These are phyloP conservation scores for Dipodascus albidus DNA, from an alignment of 805 yeast genomes.

Conservation along the genomic window DNA sequence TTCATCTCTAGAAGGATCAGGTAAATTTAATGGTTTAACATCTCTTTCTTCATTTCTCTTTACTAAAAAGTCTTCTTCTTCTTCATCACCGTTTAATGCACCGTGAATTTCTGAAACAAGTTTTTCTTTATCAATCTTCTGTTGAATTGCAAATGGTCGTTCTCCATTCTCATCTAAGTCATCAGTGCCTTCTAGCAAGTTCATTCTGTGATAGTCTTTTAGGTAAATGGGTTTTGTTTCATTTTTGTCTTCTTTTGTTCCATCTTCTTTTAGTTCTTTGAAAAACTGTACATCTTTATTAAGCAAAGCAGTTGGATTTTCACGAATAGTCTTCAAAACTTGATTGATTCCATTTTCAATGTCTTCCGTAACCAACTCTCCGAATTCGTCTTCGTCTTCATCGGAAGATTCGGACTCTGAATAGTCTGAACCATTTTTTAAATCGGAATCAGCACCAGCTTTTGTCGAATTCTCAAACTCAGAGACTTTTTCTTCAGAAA, in stretches of 20 bases:
- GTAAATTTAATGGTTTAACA: constrained; percentile 33
- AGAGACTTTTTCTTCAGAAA: background rate
- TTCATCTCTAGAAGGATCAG: constrained; percentile 55
- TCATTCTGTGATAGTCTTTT: constrained; percentile 87
- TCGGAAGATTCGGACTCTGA: constrained; percentile 28
- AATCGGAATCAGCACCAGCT: background rate
- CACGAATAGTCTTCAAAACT: constrained; percentile 61
- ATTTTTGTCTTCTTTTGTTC: constrained; percentile 17
- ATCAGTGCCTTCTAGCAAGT: constrained; percentile 54
- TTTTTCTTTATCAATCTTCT: constrained; percentile 60
- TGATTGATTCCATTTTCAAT: constrained; percentile 70
- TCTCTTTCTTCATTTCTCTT: constrained; percentile 38
- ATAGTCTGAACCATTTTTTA: constrained; percentile 15
- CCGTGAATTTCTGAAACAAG: constrained; percentile 67
- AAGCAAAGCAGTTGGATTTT: constrained; percentile 49
- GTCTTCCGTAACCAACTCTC: constrained; percentile 76
- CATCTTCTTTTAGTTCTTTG: constrained; percentile 43
- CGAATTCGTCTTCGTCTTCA: constrained; percentile 86
- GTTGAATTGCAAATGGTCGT: constrained; percentile 64
- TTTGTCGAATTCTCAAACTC: background rate
- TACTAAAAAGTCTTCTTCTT: constrained; percentile 37
- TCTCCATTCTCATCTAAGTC: constrained; percentile 43
- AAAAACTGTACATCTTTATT: constrained; percentile 67
- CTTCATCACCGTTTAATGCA: constrained; percentile 34
- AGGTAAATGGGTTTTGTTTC: constrained; percentile 69